phyloP scores from a whole-genome alignment of 306 rosid species.

The Elaeagnus macrophylla region DNA sequence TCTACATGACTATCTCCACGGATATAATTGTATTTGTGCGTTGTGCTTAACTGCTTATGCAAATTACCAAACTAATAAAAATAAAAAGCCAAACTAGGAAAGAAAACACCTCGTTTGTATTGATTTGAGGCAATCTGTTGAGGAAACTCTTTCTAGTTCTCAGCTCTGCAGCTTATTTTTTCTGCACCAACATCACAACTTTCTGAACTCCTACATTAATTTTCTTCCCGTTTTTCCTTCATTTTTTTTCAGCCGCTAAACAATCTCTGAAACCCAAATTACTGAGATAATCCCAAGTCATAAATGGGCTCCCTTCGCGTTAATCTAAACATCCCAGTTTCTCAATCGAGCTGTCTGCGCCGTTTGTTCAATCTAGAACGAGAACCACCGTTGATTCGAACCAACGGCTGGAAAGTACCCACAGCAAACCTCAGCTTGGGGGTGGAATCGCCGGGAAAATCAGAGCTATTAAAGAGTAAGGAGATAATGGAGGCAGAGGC shows the following conservation, averaged over 20 bases:
- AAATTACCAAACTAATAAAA: no score
- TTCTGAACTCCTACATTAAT: not conserved
- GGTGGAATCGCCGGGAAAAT: slow-evolving; percentile 22
- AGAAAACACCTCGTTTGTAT: no score
- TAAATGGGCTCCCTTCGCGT: slow-evolving; percentile 22
- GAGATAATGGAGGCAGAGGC: slow-evolving; percentile 60
- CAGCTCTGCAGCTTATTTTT: no score
- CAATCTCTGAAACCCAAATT: not conserved
- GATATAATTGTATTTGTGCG: no score
- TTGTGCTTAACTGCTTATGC: no score
- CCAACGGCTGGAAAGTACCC: slow-evolving; percentile 5
- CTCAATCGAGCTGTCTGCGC: slow-evolving; percentile 19
- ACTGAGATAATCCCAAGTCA: not conserved
- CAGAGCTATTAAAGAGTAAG: slow-evolving; percentile 18
- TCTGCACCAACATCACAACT: not conserved
- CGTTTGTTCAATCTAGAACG: slow-evolving; percentile 6
- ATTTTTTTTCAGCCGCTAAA: not conserved
- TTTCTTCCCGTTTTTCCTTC: not conserved
- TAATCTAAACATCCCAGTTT: slow-evolving; percentile 19
- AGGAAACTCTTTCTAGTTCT: no score
- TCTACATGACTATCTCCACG: no score
- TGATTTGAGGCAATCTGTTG: no score
- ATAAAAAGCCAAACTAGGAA: no score
- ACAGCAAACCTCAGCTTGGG: slow-evolving; percentile 28
- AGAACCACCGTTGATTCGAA: not conserved